Conservation (phyloP, 345 rosid species). For the Nephelium lappaceum region DNA sequence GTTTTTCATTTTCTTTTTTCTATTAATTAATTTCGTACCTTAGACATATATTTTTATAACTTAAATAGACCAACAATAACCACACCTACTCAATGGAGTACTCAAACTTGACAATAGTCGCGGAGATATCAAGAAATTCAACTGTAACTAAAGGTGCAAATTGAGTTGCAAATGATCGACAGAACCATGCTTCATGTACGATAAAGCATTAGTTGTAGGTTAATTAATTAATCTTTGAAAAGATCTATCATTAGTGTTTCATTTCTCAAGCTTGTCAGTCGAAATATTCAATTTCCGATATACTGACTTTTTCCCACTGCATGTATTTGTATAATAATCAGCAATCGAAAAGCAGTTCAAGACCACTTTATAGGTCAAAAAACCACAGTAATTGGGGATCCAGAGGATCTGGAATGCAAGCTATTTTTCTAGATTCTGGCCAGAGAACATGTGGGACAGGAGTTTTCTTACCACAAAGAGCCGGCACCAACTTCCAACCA, state of each 20-base stretch:
- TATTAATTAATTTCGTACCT: too few relatives aligned
- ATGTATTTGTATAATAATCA: background rate
- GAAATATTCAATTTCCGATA: background rate
- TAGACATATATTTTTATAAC: too few relatives aligned
- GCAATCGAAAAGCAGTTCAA: constrained; percentile 29
- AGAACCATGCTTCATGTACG: background rate
- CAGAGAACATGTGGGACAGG: constrained; percentile 75
- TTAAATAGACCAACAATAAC: background rate
- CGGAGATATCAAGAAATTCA: background rate
- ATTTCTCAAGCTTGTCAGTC: background rate
- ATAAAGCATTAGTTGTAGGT: background rate
- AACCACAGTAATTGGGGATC: constrained; percentile 26
- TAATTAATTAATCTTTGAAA: too few relatives aligned
- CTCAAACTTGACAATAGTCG: background rate
- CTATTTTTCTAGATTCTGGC: constrained; percentile 69
- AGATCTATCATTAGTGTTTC: background rate
- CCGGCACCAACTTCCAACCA: constrained; percentile 38
- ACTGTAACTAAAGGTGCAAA: background rate
- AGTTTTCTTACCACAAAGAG: constrained; percentile 71
- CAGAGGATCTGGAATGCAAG: constrained; percentile 75
- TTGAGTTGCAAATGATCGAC: background rate
- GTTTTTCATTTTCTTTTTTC: too few relatives aligned
- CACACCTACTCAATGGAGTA: background rate
- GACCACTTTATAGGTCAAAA: constrained; percentile 23
- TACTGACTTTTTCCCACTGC: background rate